Base-by-base conservation (phyloP, 371 early-diverging fungal genomes). In the Apophysomyces ossiformis region DNA sequence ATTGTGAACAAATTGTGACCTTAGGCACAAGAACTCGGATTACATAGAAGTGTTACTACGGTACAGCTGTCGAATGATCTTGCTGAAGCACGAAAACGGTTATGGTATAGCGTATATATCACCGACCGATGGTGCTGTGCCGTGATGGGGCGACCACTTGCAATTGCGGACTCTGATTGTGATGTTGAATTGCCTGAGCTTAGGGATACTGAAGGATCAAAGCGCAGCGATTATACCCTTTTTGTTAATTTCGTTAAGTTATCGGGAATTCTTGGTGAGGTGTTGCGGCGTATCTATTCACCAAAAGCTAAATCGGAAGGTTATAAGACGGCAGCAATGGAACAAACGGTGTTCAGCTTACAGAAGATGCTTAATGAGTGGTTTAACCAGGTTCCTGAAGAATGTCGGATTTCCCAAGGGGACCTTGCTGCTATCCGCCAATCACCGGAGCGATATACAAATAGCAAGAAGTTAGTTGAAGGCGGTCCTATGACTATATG, bases 401-500 rank as follows among this genome's bases (percentile, higher is more conserved):
- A 57, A 1, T 72, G 46, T n/a, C 73, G 69, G 16, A 66, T 78
- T 0, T 69, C 78, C 0, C 67, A 70, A 13, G 26, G 41, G 7
- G 71, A 75, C 32, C 35, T 75, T 3, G 47, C 63, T 7, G 57
- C 46, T 1, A 61, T 73, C 4, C 70, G 66, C 12, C 69, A 70
- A 3, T 58, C 69, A 8, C 65, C 69, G 1, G 56, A 50, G 16
- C 54, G 37, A 35, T 64, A 39, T 32, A 32, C 60, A 26, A 63
- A 57, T 21, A 59, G 69, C 5, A 69, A 65, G 57, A 69, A 70
- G 36, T 16, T 70, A 7, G 41, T 44, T 35, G 60, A 71, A 12
- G 66, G 72, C 7, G 83, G 88, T 9, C 82, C 81, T 4, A 36
- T 87, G 21, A 84, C 79, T 8, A 66, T 74, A 2, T 79, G 76